phyloP scores from a whole-genome alignment of 192 early-diverging fungal species.

The Rhizoclosmatium sp. region DNA sequence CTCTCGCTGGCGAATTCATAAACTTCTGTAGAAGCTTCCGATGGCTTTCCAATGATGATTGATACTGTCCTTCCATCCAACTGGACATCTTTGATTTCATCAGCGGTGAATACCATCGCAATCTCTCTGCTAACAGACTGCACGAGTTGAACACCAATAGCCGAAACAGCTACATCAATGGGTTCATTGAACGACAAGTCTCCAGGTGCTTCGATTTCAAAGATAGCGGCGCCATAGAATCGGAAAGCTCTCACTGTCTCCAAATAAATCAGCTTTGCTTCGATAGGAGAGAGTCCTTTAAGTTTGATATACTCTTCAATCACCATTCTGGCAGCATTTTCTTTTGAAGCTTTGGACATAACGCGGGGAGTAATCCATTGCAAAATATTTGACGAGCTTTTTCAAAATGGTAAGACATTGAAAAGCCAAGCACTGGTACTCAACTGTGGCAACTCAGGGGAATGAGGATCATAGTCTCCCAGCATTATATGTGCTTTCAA shows the following conservation, averaged over 20 bases:
- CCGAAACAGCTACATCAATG: constrained; percentile 51
- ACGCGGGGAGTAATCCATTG: constrained; percentile 50
- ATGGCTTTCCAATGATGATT: constrained; percentile 34
- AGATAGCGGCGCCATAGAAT: constrained; percentile 57
- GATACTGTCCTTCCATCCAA: constrained; percentile 39
- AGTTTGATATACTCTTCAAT: constrained; percentile 55
- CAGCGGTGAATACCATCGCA: constrained; percentile 47
- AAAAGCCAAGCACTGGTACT: neutral
- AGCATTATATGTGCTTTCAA: constrained; percentile 54
- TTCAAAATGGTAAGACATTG: constrained; percentile 15
- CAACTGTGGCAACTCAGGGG: constrained; percentile 46
- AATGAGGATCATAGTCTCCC: constrained; percentile 51
- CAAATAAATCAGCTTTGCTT: constrained; percentile 53
- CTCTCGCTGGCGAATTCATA: constrained; percentile 51
- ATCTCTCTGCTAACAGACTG: constrained; percentile 53
- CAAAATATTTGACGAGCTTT: constrained; percentile 40
- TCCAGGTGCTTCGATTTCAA: constrained; percentile 55
- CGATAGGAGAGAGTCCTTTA: constrained; percentile 32
- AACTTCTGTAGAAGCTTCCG: constrained; percentile 46
- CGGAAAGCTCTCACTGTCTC: constrained; percentile 49
- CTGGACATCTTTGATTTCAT: constrained; percentile 49
- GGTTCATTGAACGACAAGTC: constrained; percentile 56
- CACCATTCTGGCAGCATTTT: constrained; percentile 51
- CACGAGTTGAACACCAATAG: constrained; percentile 54
- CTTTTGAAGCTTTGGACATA: constrained; percentile 46